Conservation (phyloP, 2,329 filamentous ascomycete genomes). For the Neonectria punicea region DNA sequence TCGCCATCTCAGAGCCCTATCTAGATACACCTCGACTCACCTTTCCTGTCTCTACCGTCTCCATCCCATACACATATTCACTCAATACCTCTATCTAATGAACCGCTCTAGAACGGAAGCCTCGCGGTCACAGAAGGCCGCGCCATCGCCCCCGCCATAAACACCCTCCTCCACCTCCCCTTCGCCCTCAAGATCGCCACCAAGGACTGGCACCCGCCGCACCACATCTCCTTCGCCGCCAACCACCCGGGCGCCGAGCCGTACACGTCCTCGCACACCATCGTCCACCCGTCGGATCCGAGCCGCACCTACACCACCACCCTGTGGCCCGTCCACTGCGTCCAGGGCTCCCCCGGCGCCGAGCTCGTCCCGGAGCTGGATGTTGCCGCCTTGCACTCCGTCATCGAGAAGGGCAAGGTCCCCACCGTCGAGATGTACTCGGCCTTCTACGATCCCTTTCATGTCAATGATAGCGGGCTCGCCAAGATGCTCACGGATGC, state of each 20-base stretch:
- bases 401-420: constrained; percentile 83
- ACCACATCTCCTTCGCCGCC: constrained; percentile 88
- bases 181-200: constrained; percentile 84
- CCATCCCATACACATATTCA: background rate
- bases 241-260: constrained; percentile 78
- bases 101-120: constrained; percentile 75
- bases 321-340: constrained; percentile 92
- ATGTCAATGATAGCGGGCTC: constrained; percentile 72
- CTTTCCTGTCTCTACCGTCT: background rate
- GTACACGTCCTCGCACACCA: constrained; percentile 71
- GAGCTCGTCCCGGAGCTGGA: constrained; percentile 79
- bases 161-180: constrained; percentile 76
- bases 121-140: constrained; percentile 83
- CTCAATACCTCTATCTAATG: background rate
- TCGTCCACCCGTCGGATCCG: constrained; percentile 74
- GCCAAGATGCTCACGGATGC: constrained; percentile 64
- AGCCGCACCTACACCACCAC: constrained; percentile 71
- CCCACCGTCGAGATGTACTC: constrained; percentile 90
- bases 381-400: constrained; percentile 63
- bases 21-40: background rate
- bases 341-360: constrained; percentile 78
- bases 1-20: background rate
- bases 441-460: constrained; percentile 86
- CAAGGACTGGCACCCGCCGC: constrained; percentile 87
- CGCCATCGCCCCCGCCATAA: constrained; percentile 75